A percentile compares a stretch with the other conserved stretches of the same genome.
Evolutionary conservation across 371 early-diverging fungal genomes (phyloP).

Genomic region (Mortierella sp.): DNA sequence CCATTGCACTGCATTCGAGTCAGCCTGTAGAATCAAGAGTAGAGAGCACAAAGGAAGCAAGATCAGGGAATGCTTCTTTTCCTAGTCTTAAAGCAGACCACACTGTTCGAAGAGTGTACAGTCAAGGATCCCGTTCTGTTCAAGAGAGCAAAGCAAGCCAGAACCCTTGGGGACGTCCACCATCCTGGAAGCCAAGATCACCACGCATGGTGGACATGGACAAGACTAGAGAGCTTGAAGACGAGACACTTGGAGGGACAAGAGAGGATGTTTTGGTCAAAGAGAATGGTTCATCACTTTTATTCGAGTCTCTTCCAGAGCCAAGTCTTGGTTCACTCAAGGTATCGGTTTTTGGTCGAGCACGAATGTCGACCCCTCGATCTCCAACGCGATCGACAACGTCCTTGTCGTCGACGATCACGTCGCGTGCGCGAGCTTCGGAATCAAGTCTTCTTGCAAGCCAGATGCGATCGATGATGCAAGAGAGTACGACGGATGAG

Average conservation of each 20-base stretch:
- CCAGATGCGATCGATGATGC: background rate
- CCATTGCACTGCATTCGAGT: too few relatives aligned
- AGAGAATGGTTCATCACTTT: background rate
- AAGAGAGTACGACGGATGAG: background rate
- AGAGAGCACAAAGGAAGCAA: background rate
- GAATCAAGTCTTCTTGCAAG: constrained; percentile 10
- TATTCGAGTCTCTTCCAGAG: constrained; percentile 12
- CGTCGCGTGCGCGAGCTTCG: constrained; percentile 21
- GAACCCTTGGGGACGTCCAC: constrained; percentile 49
- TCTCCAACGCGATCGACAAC: background rate
- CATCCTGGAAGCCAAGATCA: constrained; percentile 48
- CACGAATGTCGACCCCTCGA: background rate
- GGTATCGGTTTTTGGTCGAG: constrained; percentile 32
- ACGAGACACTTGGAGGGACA: background rate
- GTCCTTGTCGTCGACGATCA: constrained; percentile 9
- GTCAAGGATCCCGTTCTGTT: too few relatives aligned
- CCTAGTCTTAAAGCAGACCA: too few relatives aligned
- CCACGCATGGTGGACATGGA: constrained; percentile 49
- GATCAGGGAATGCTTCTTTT: too few relatives aligned
- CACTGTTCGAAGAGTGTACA: too few relatives aligned
- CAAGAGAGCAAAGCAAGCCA: constrained; percentile 4
- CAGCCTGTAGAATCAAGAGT: background rate
- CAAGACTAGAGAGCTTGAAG: constrained; percentile 5
- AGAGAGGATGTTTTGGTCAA: too few relatives aligned
- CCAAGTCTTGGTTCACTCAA: constrained; percentile 26